Evolutionary conservation across 768 basidiomycete species (phyloP).

Genomic region (Sarcomyxa edulis): DNA sequence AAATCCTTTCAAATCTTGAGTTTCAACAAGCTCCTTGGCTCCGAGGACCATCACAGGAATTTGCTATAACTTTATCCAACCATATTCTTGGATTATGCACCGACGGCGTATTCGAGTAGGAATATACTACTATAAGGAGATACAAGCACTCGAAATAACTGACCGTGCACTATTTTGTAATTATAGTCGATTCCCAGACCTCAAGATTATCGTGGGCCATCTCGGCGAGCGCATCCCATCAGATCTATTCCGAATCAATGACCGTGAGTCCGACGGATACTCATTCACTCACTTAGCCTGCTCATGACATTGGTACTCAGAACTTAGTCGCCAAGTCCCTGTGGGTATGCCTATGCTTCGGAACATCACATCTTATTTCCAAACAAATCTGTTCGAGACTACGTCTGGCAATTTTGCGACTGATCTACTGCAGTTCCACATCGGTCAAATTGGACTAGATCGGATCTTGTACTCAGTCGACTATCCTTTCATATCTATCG

Average conservation of each 20-base stretch:
- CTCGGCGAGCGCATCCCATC: conserved; percentile 37
- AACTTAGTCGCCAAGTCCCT: conserved; percentile 21
- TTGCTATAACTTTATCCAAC: conserved; percentile 30
- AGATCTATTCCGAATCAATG: conserved; percentile 33
- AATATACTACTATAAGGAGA: too few relatives aligned
- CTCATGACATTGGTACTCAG: conserved; percentile 14
- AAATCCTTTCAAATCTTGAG: conserved; percentile 16
- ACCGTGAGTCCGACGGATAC: conserved; percentile 21
- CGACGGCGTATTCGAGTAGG: conserved; percentile 35
- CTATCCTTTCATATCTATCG: conserved; percentile 24
- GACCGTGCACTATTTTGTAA: too few relatives aligned
- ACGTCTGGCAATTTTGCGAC: conserved; percentile 37
- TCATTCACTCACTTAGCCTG: not conserved
- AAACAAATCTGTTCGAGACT: conserved; percentile 34
- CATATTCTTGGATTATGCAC: conserved; percentile 34
- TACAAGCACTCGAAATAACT: too few relatives aligned
- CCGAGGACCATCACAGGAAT: conserved; percentile 29
- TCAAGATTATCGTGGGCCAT: conserved; percentile 37
- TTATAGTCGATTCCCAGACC: conserved; percentile 33
- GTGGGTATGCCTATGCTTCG: conserved; percentile 30
- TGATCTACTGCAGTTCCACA: conserved; percentile 31
- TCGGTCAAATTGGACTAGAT: conserved; percentile 31
- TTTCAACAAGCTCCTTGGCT: conserved; percentile 29
- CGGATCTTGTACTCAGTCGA: conserved; percentile 37
- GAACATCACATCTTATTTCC: conserved; percentile 32